Evolutionary conservation across 1,139 yeast species (phyloP).

Genomic region (Williopsis jadinii): DNA sequence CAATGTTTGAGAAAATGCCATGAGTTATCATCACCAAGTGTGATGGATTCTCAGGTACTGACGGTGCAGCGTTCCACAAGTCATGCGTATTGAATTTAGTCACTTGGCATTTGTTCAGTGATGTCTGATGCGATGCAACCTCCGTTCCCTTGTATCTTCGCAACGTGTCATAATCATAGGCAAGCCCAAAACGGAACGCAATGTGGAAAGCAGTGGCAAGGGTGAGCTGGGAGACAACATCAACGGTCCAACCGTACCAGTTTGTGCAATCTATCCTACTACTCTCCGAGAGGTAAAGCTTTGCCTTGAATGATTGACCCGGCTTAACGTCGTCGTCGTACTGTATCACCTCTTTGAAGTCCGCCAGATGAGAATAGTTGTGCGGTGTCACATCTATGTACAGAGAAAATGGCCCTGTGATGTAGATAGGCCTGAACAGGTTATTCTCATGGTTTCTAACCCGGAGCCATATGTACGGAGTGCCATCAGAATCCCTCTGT

Average conservation of each 20-base stretch:
- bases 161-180: slow-evolving; percentile 18
- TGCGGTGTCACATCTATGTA: slow-evolving; percentile 54
- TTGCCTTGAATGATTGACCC: slow-evolving; percentile 47
- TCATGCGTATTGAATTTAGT: slow-evolving; percentile 30
- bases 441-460: slow-evolving; percentile 46
- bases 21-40: slow-evolving; percentile 59
- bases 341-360: slow-evolving; percentile 28
- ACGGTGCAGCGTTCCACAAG: slow-evolving; percentile 45
- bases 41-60: slow-evolving; percentile 35
- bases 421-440: slow-evolving; percentile 45
- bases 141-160: slow-evolving; percentile 6
- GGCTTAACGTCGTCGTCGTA: slow-evolving; percentile 41
- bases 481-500: slow-evolving; percentile 7
- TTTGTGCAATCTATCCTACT: slow-evolving; percentile 25
- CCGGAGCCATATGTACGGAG: slow-evolving; percentile 27
- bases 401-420: slow-evolving; percentile 55
- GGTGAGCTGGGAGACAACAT: slow-evolving; percentile 49
- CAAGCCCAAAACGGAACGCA: slow-evolving; percentile 23
- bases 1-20: slow-evolving; percentile 59
- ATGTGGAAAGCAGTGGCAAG: slow-evolving; percentile 31
- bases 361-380: slow-evolving; percentile 34
- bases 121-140: not conserved
- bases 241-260: slow-evolving; percentile 46
- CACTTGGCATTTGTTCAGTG: not conserved
- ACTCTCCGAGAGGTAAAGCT: slow-evolving; percentile 37